These are phyloP conservation scores for Colletotrichum falcatum DNA, from an alignment of 2,329 filamentous ascomycete species.

Conservation along the genomic window DNA sequence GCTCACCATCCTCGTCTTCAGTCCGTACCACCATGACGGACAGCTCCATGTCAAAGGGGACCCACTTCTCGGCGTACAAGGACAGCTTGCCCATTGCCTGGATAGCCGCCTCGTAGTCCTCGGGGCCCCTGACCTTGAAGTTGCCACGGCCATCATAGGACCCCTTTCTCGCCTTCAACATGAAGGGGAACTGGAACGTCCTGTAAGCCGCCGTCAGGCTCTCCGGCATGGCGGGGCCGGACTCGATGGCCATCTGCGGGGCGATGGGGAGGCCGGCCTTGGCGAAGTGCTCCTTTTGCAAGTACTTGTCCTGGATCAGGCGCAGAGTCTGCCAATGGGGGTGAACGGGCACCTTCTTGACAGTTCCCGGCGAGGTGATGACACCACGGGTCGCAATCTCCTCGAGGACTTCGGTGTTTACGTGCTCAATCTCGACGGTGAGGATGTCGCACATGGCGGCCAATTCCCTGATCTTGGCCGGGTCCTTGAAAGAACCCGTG, in stretches of 20 bases:
- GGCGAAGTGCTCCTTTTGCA: constrained; percentile 85
- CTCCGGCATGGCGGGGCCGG: constrained; percentile 63
- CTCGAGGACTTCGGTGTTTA: constrained; percentile 89
- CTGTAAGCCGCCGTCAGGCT: constrained; percentile 73
- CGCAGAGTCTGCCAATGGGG: constrained; percentile 89
- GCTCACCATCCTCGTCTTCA: constrained; percentile 70
- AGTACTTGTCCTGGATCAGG: constrained; percentile 93
- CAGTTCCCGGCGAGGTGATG: constrained; percentile 58
- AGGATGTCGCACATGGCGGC: constrained; percentile 82
- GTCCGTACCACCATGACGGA: constrained; percentile 96
- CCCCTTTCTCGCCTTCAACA: constrained; percentile 91
- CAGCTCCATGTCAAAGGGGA: constrained; percentile 86
- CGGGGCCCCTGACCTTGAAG: constrained; percentile 60
- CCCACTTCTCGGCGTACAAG: constrained; percentile 92
- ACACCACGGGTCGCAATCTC: constrained; percentile 78
- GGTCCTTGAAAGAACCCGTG: constrained; percentile 88
- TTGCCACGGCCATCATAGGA: constrained; percentile 91
- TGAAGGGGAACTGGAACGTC: constrained; percentile 83
- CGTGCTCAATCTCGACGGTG: constrained; percentile 95
- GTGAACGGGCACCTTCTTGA: constrained; percentile 72
- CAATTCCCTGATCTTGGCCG: constrained; percentile 82
- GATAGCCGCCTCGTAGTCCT: constrained; percentile 71
- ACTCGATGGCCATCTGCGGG: constrained; percentile 73
- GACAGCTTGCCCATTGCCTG: constrained; percentile 76
- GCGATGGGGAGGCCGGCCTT: constrained; percentile 78